Evolutionary conservation across 805 yeast genomes (phyloP).

Genomic region (Saturnispora silvae): DNA sequence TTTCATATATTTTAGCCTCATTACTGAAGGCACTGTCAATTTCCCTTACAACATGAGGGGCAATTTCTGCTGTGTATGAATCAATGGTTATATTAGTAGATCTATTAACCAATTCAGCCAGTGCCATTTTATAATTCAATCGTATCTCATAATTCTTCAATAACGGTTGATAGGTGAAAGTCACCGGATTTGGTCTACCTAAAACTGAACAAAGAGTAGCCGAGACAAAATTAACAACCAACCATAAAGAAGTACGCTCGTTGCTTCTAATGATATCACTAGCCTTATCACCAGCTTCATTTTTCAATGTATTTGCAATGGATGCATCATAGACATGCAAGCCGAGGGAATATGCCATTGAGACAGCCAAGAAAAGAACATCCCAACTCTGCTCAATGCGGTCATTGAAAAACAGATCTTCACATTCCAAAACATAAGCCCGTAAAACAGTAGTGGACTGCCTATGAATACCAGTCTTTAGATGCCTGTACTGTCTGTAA

Average conservation of each 20-base stretch:
- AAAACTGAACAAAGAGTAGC: slow-evolving; percentile 40
- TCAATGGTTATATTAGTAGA: slow-evolving; percentile 42
- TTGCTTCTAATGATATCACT: slow-evolving; percentile 23
- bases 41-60: slow-evolving; percentile 29
- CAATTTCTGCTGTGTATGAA: slow-evolving; percentile 37
- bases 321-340: slow-evolving; percentile 34
- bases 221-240: slow-evolving; percentile 36
- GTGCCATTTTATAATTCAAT: slow-evolving; percentile 34
- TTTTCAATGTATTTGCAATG: slow-evolving; percentile 23
- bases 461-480: slow-evolving; percentile 35
- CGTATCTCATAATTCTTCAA: slow-evolving; percentile 25
- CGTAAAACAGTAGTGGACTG: slow-evolving; percentile 40
- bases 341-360: slow-evolving; percentile 42
- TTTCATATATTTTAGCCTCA: slow-evolving; percentile 30
- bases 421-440: slow-evolving; percentile 41
- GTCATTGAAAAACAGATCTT: slow-evolving; percentile 38
- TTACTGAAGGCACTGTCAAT: slow-evolving; percentile 33
- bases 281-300: slow-evolving; percentile 24
- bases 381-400: slow-evolving; percentile 44
- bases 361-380: slow-evolving; percentile 37
- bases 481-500: slow-evolving; percentile 32
- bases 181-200: slow-evolving; percentile 47
- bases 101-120: slow-evolving; percentile 38
- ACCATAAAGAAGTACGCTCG: slow-evolving; percentile 38
- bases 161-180: slow-evolving; percentile 28